These are phyloP conservation scores for Metschnikowia lochheadii DNA, from an alignment of 805 yeast species.

Conservation along the genomic window DNA sequence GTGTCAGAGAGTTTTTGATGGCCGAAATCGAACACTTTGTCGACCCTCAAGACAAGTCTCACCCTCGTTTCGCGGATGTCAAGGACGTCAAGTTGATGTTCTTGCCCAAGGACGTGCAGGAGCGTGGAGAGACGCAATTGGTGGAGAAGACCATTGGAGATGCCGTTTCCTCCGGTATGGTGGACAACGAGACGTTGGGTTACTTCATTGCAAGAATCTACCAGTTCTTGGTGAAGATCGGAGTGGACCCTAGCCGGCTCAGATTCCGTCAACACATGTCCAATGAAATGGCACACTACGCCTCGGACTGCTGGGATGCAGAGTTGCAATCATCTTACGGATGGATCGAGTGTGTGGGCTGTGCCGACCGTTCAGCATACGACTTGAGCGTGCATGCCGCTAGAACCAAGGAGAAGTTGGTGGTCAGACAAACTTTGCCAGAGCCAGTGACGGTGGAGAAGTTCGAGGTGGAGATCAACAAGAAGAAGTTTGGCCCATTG, in stretches of 20 bases:
- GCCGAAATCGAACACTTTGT: constrained; percentile 99
- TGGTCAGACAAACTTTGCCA: constrained; percentile 85
- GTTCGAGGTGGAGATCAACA: constrained; percentile 81
- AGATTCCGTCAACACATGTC: constrained; percentile 98
- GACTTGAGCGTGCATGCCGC: constrained; percentile 95
- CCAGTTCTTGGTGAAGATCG: constrained; percentile 78
- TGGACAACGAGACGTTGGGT: constrained; percentile 96
- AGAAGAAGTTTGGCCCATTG: constrained; percentile 96
- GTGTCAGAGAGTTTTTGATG: constrained; percentile 98
- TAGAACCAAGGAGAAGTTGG: constrained; percentile 89
- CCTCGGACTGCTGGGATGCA: constrained; percentile 99
- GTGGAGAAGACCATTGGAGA: constrained; percentile 73
- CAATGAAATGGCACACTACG: constrained; percentile 99
- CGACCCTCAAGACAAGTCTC: constrained; percentile 85
- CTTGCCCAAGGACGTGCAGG: constrained; percentile 84
- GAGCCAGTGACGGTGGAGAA: constrained; percentile 80
- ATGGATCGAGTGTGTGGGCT: constrained; percentile 99
- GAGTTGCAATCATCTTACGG: constrained; percentile 95
- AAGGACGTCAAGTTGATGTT: constrained; percentile 69
- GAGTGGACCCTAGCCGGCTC: constrained; percentile 77
- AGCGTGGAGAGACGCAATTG: constrained; percentile 73
- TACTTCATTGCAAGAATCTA: constrained; percentile 94
- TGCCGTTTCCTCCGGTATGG: constrained; percentile 83
- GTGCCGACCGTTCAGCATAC: constrained; percentile 98
- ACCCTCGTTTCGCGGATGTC: constrained; percentile 74